Percentiles rank a stretch among this genome's conserved stretches.
Evolutionary conservation across 2,329 filamentous ascomycete species (phyloP).

Genomic region (Penicillium sp.): DNA sequence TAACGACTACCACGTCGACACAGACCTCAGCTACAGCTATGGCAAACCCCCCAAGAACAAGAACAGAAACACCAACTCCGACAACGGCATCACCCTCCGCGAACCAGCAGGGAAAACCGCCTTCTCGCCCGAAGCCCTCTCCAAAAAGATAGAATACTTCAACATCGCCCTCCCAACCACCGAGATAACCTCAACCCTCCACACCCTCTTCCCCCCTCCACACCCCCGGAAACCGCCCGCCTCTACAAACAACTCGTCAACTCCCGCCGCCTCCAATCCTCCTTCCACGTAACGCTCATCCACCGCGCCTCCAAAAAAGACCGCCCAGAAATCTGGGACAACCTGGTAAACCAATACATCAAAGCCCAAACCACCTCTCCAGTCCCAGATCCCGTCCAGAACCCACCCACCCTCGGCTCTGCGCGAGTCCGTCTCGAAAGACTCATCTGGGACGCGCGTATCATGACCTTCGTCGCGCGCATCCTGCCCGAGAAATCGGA

Average conservation of each 20-base stretch:
- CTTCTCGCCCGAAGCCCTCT: constrained; percentile 37
- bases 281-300: constrained; percentile 92
- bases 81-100: constrained; percentile 1
- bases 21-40: constrained; percentile 60
- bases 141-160: constrained; percentile 64
- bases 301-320: constrained; percentile 65
- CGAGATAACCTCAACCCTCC: constrained; percentile 58
- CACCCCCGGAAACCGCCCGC: constrained; percentile 52
- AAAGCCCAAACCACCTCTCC: constrained; percentile 30
- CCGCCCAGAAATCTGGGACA: constrained; percentile 69
- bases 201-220: constrained; percentile 62
- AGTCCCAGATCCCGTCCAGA: constrained; percentile 21
- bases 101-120: neutral
- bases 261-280: constrained; percentile 69
- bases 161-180: constrained; percentile 53
- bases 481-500: constrained; percentile 44
- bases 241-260: constrained; percentile 75
- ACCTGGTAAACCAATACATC: constrained; percentile 61
- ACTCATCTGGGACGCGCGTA: constrained; percentile 75
- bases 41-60: constrained; percentile 34
- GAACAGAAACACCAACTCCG: constrained; percentile 35
- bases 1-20: constrained; percentile 71
- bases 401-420: constrained; percentile 34
- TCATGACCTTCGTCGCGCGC: constrained; percentile 89
- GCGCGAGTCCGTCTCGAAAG: constrained; percentile 55